Base-by-base conservation (phyloP, 176 grass and related monocot species). In the Stipa capillata region DNA sequence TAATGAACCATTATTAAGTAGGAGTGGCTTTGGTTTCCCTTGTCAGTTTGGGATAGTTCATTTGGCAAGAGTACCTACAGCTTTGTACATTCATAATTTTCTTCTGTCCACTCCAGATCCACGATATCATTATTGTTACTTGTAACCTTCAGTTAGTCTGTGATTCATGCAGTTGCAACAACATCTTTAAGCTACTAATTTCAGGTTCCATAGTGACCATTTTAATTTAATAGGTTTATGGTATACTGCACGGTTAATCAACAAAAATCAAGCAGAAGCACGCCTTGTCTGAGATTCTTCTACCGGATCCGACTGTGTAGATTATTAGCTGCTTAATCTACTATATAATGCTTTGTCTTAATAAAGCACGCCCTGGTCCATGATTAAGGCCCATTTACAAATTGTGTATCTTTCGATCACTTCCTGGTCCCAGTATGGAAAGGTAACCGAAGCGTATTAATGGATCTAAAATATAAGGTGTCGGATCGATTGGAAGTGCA, bases 261-360 rank as follows among this genome's bases (percentile, higher is more conserved):
- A 72, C 62, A 43, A 76, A 17, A 51, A 69, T 61, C 18, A 60
- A 73, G 53, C 21, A 70, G n/a, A 64, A 45, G 59, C 20, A 52
- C 28, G 49, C 44, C 58, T 70, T 83, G 73, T 65, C n/a, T 56
- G 37, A 64, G 79, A 87, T 87, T 87, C 79, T 83, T 83, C 73
- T 39, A 65, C 55, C 12, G 29, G 55, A 72, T 77, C 65, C 5
- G 49, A 56, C 0, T n/a, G 18, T 41, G 65, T 83, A 72, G n/a
- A 72, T 87, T 83, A 54, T 35, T 83, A 50, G 9, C n/a, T 65
- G 27, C 6, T 82, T 78, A 77, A 78, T 82, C 15, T 47, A 71
- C 7, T 37, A 58, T 35, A 61, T 54, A 70, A 36, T 34, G 20
- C 15, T 39, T 77, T 78, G 47, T 79, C 77, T 72, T 72, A 56